These are phyloP conservation scores for Conticribra weissflogii DNA, from an alignment of 108 stramenopile species.

Conservation along the genomic window DNA sequence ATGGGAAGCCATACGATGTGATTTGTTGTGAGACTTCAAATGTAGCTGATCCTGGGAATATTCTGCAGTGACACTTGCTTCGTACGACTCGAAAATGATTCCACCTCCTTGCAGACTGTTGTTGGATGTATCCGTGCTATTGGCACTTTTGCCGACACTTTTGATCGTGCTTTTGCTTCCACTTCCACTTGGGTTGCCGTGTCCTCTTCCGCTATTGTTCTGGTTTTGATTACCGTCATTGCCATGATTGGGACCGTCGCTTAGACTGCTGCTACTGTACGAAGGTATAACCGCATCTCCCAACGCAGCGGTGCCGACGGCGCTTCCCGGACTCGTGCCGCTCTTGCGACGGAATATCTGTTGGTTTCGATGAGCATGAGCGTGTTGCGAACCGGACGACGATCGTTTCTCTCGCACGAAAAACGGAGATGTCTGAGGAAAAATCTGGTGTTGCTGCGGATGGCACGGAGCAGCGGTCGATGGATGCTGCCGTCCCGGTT, in stretches of 20 bases:
- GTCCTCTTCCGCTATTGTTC: not conserved
- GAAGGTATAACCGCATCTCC: slow-evolving; percentile 3
- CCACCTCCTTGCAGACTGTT: not conserved
- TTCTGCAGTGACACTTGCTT: not conserved
- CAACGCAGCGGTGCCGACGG: not conserved
- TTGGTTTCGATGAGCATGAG: slow-evolving; percentile 12
- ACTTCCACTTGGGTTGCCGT: not conserved
- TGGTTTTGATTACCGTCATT: too few species aligned
- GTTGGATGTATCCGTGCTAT: not conserved
- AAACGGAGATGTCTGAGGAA: not conserved
- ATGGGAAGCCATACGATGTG: too few species aligned
- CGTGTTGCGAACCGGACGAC: not conserved
- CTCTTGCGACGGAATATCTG: slow-evolving; percentile 27
- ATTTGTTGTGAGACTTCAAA: not conserved
- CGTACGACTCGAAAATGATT: slow-evolving; percentile 6
- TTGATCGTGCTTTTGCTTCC: not conserved
- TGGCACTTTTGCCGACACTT: not conserved
- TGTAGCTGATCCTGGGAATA: not conserved
- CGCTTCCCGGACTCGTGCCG: too few species aligned
- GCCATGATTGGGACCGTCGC: not conserved
- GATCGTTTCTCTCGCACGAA: not conserved
- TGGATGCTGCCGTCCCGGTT: too few species aligned
- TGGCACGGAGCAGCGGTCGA: not conserved
- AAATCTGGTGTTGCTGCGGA: not conserved
- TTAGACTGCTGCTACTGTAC: slow-evolving; percentile 1